phyloP scores from a whole-genome alignment of 1,139 yeast species.

The Pichia inconspicua region DNA sequence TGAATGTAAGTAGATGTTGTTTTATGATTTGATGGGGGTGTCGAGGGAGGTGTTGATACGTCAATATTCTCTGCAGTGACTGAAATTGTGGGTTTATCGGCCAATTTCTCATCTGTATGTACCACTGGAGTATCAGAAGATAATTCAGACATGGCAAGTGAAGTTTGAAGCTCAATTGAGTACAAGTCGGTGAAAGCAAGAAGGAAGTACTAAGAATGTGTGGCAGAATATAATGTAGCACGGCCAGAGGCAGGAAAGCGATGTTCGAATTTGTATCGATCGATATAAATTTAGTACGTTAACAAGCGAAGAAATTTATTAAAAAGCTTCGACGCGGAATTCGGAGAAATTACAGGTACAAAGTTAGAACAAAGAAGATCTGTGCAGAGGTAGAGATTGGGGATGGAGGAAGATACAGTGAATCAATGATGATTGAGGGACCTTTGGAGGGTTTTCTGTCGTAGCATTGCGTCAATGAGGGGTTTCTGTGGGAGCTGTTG shows the following conservation, averaged over 20 bases:
- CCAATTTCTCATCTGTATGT: neutral
- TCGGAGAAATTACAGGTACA: too few relatives aligned
- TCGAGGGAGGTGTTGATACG: neutral
- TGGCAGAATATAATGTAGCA: neutral
- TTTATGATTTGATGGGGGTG: neutral
- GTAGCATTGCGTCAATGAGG: neutral
- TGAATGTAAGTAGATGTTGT: conserved; percentile 7
- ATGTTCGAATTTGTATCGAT: neutral
- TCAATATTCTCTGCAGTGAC: neutral
- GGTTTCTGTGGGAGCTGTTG: neutral
- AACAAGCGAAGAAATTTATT: neutral
- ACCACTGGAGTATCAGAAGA: neutral
- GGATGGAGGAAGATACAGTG: neutral
- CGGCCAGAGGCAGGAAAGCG: neutral
- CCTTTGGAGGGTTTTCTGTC: conserved; percentile 1
- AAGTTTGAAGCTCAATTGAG: too few relatives aligned
- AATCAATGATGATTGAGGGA: neutral
- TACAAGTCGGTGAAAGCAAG: too few relatives aligned
- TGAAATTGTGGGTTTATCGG: neutral
- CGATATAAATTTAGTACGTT: too few relatives aligned
- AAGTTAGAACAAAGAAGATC: neutral
- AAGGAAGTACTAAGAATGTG: neutral
- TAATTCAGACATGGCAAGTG: neutral
- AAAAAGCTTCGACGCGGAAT: neutral
- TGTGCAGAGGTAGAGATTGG: neutral